These are phyloP conservation scores for Trypanosoma conorhini DNA, from an alignment of 208 protist species.

Conservation along the genomic window DNA sequence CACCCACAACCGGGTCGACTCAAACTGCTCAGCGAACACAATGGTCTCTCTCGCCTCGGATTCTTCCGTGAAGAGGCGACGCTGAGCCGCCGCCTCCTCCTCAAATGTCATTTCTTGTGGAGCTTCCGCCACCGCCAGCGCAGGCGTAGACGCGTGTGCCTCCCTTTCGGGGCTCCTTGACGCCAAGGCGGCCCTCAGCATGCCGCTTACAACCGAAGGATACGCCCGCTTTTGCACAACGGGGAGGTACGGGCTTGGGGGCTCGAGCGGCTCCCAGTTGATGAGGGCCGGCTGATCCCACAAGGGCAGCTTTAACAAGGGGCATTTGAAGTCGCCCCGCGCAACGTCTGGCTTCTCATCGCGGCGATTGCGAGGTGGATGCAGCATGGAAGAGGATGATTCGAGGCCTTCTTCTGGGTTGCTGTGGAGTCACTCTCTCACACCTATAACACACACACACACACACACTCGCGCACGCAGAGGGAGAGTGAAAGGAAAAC, in stretches of 20 bases:
- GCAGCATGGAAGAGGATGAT: not conserved
- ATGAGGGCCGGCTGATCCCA: constrained; percentile 24
- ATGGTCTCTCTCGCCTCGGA: constrained; percentile 27
- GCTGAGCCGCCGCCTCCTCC: constrained; percentile 23
- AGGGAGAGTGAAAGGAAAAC: constrained; percentile 27
- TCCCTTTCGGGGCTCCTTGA: not conserved
- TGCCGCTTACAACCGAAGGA: constrained; percentile 31
- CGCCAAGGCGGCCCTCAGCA: constrained; percentile 15
- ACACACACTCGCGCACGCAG: constrained; percentile 1
- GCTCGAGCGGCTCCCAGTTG: constrained; percentile 33
- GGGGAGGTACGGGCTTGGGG: constrained; percentile 73
- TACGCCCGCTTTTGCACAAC: constrained; percentile 15
- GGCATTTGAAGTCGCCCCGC: not conserved
- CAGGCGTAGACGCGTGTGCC: not conserved
- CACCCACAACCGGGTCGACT: constrained; percentile 34
- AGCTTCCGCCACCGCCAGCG: not conserved
- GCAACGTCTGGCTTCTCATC: not conserved
- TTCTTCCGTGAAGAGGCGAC: constrained; percentile 32
- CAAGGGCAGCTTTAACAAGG: constrained; percentile 10
- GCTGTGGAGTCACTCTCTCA: not conserved
- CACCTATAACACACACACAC: no score
- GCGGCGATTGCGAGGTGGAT: not conserved
- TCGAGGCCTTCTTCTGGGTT: not conserved
- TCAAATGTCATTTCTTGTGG: constrained; percentile 1
- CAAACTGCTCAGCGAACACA: constrained; percentile 39